Evolutionary conservation across 306 rosid species (phyloP), one percentile per base, ranked within the genome.

Genomic region (Cucurbita moschata): DNA sequence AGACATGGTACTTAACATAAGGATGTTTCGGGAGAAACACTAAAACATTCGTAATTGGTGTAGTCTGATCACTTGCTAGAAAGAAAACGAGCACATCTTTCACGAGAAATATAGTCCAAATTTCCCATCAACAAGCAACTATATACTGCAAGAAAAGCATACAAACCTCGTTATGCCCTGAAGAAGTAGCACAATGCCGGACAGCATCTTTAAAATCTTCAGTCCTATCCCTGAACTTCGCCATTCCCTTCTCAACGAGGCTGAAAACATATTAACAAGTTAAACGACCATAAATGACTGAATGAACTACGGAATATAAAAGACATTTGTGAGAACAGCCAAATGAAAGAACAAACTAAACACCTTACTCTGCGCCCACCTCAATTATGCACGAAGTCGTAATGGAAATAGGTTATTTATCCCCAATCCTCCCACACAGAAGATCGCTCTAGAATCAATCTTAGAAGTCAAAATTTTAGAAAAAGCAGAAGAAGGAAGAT

Each of bases 151-250:
- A 58, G 30, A 8, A 42, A 57, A 68, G 14, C 71, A 72, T 70
- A 73, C 64, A 21, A 68, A 92, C 98, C 95, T 94, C 98, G 42
- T 81, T 85, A 65, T 85, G 90, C 10, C 87, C 97, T 73, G 83
- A 75, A 63, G 97, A 89, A 52, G 80, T 77, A 50, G 97, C 94
- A 69, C 86, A 61, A 21, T 85, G 97, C 55, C 95, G 91, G 51
- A 94, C 90, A 0, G 88, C 92, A 49, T 94, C 98, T 82, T 94
- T 90, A 79, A 94, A 91, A 83, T 89, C 98, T 70, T 94, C 96
- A 5, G 93, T 85, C 81, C 95, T 85, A 70, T 94, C 98, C 78
- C 90, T 86, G 49, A 87, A 82, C 77, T 76, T 86, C 3, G 84
- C 74, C 89, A 86, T 85, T 76, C 69, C 76, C 46, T 19, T 56